Evolutionary conservation across 805 yeast genomes (phyloP), one percentile per base, ranked within the genome.

Genomic region (Kazachstania bromeliacearum): DNA sequence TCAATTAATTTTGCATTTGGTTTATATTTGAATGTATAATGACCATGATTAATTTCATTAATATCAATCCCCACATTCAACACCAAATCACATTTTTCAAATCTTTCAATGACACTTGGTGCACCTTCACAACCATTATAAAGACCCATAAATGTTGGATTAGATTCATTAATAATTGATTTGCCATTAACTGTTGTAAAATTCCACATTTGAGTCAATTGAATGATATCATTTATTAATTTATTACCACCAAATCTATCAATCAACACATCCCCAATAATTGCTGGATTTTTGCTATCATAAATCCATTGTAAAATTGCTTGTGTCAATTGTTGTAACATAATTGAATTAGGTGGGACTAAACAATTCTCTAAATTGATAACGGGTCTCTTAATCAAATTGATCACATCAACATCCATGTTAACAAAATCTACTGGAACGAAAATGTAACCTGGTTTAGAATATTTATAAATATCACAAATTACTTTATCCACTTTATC

Each of bases 381-480:
- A 7, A 24, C 31, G 27, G 56, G 51, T 16, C 9, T 39, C 4
- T 26, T 21, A 9, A 45, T 13, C 22, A 55, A 39, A 34, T 51
- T 51, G 19, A 24, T 37, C 10, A 38, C 30, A 26, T 41, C 32
- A 5, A 57, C 58, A 20, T 46, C 25, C 41, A 41, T 46, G 28
- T 76, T 74, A 7, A 75, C 72, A 45, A 83, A 56, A 53, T 87
- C 88, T 29, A 71, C 63, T 2, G 96, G 96, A 32, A 88, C 56
- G 53, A 75, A 84, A 33, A 87, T 55, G 50, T 81, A 87, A 12
- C 94, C 96, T 0, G 96, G 96, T 54, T 78, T 75, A 26, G 79
- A 75, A 31, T 71, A 65, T 26, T 56, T 63, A 44, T 74, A 61
- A 19, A 84, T 74, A 13, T 68, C 63, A 30, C 50, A 51, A 37